Evolutionary conservation across 176 grass and related monocot species (phyloP), one percentile per base, ranked within the genome.

Genomic region (Themeda triandra): DNA sequence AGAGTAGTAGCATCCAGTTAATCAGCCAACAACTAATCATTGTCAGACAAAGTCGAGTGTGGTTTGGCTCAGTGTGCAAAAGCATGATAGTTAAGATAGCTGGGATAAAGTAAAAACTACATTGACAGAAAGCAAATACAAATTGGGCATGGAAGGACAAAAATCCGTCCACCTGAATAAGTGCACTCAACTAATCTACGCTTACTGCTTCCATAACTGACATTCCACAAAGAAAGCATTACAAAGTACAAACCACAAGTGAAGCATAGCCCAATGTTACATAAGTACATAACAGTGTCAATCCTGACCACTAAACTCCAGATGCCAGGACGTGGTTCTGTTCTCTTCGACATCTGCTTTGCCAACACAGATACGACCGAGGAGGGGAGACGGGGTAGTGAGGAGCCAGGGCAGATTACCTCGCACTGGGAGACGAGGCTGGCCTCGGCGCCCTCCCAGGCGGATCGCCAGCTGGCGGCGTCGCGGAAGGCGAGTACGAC

Each of bases 391-490:
- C 2, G 41, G 13, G 39, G 10, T 6, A 17, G 9, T 23, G 30
- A 17, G n/a, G n/a, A 24, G 21, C 8, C 0, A 11, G 0, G 1
- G 2, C 4, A 35, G 0, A 59, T 35, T 42, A 89, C 87, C 87
- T 89, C 82, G 77, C 87, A 89, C 63, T 81, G 87, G 29, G 76
- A 62, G 62, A 89, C 18, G 71, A 89, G 87, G 31, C 51, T 76
- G 49, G 70, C 70, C 87, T 85, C 77, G 40, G 82, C 71, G 6
- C 49, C 48, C 49, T 85, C 87, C 87, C 87, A 89, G 4, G 87
- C 71, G 49, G 82, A 77, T 81, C 82, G 30, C 77, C n/a, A n/a
- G n/a, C n/a, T n/a, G n/a, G n/a, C n/a, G n/a, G n/a, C n/a, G n/a
- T n/a, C n/a, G n/a, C n/a, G 87, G 63, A 89, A 89, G 62, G 87